A percentile compares a stretch with the other conserved stretches of the same genome.
Evolutionary conservation across 495 filamentous ascomycete species (phyloP).

Genomic region (Hypoxylon lienhwacheense): DNA sequence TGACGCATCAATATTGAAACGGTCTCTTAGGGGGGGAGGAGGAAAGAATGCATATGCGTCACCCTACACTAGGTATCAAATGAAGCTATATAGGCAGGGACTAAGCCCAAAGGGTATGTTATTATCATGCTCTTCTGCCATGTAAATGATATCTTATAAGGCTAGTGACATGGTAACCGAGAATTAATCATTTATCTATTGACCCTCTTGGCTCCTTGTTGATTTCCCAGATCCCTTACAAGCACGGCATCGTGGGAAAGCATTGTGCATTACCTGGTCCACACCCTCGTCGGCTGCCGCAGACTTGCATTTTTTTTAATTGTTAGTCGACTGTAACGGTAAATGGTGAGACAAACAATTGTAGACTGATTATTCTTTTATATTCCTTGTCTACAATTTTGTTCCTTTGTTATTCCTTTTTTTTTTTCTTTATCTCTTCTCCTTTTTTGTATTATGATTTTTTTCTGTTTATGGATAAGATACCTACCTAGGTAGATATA

Average conservation of each 20-base stretch:
- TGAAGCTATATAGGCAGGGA: background rate
- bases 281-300: slow-evolving; percentile 6
- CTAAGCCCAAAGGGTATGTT: slow-evolving; percentile 25
- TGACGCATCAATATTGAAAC: slow-evolving; percentile 31
- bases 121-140: slow-evolving; percentile 21
- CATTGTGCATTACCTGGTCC: slow-evolving; percentile 31
- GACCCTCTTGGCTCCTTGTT: slow-evolving; percentile 28
- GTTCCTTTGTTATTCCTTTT: background rate
- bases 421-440: background rate
- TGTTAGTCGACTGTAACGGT: background rate
- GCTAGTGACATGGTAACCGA: slow-evolving; percentile 10
- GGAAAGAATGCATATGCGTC: slow-evolving; percentile 1
- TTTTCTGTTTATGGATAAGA: too few relatives aligned
- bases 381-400: background rate
- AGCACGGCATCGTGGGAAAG: slow-evolving; percentile 4
- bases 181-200: slow-evolving; percentile 19
- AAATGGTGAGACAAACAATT: slow-evolving; percentile 15
- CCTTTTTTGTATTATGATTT: background rate
- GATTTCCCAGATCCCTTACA: slow-evolving; percentile 23
- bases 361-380: background rate
- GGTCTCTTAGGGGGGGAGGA: background rate
- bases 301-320: slow-evolving; percentile 11
- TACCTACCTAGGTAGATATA: too few relatives aligned
- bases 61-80: too few relatives aligned
- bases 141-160: background rate